These are phyloP conservation scores for Solanum bukasovii DNA, from an alignment of 257 asterid genomes.

Conservation along the genomic window DNA sequence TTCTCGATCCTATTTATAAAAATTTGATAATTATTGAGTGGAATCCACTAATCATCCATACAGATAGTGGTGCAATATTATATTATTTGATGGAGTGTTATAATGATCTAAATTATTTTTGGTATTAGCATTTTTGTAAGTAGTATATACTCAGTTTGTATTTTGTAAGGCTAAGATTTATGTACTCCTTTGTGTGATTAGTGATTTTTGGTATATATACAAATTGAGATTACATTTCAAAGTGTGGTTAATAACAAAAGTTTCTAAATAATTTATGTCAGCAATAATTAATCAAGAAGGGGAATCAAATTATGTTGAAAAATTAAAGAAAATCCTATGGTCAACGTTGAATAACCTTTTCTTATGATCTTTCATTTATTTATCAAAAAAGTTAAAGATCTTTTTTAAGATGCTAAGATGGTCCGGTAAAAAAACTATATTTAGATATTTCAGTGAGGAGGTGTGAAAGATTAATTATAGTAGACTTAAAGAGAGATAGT, in stretches of 20 bases:
- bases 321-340: not conserved
- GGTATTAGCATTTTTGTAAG: not conserved
- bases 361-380: not conserved
- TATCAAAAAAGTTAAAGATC: not conserved
- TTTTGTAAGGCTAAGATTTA: not conserved
- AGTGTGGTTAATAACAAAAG: not conserved
- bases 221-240: not conserved
- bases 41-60: not conserved
- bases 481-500: too few relatives aligned
- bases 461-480: not conserved
- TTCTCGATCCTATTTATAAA: not conserved
- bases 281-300: not conserved
- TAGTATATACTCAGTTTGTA: not conserved
- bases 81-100: not conserved
- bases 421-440: accelerated
- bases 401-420: not conserved
- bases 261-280: not conserved
- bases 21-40: not conserved
- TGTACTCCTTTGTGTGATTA: not conserved
- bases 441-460: too few relatives aligned
- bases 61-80: not conserved
- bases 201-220: not conserved
- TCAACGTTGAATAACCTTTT: not conserved
- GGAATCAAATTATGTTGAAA: not conserved
- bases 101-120: not conserved